These are phyloP conservation scores for Peronosclerospora sorghi DNA, from an alignment of 352 stramenopile genomes.

Conservation along the genomic window DNA sequence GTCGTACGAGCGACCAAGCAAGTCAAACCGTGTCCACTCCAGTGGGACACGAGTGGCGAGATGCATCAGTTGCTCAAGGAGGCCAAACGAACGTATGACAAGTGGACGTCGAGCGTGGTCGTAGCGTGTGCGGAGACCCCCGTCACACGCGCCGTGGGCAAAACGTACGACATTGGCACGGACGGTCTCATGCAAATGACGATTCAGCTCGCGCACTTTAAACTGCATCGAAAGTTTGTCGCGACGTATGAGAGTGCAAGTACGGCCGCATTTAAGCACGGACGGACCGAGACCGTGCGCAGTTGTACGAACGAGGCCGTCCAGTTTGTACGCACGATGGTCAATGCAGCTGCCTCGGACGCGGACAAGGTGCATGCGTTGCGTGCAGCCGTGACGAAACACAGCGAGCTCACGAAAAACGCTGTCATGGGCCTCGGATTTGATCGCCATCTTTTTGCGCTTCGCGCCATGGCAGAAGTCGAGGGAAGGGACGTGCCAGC, in stretches of 20 bases:
- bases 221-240: slow-evolving; percentile 70
- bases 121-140: slow-evolving; percentile 67
- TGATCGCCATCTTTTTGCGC: slow-evolving; percentile 79
- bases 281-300: slow-evolving; percentile 83
- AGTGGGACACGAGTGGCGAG: slow-evolving; percentile 48
- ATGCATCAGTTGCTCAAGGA: slow-evolving; percentile 51
- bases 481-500: slow-evolving; percentile 46
- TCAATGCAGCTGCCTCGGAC: slow-evolving; percentile 32
- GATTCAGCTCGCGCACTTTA: slow-evolving; percentile 84
- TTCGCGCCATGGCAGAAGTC: slow-evolving; percentile 59
- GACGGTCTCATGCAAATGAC: slow-evolving; percentile 89
- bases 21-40: slow-evolving; percentile 31
- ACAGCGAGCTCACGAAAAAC: slow-evolving; percentile 85
- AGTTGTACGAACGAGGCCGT: slow-evolving; percentile 83
- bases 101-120: slow-evolving; percentile 46
- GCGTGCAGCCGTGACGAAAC: slow-evolving; percentile 70
- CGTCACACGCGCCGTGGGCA: slow-evolving; percentile 47
- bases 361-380: slow-evolving; percentile 55
- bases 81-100: slow-evolving; percentile 62
- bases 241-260: slow-evolving; percentile 84
- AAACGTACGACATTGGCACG: slow-evolving; percentile 66
- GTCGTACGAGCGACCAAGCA: slow-evolving; percentile 31
- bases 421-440: slow-evolving; percentile 86
- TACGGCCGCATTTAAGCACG: slow-evolving; percentile 88
- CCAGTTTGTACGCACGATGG: slow-evolving; percentile 66